These are phyloP conservation scores for Ceratorhiza oryzae-sativae DNA, from an alignment of 1,284 basidiomycete genomes.

Conservation along the genomic window DNA sequence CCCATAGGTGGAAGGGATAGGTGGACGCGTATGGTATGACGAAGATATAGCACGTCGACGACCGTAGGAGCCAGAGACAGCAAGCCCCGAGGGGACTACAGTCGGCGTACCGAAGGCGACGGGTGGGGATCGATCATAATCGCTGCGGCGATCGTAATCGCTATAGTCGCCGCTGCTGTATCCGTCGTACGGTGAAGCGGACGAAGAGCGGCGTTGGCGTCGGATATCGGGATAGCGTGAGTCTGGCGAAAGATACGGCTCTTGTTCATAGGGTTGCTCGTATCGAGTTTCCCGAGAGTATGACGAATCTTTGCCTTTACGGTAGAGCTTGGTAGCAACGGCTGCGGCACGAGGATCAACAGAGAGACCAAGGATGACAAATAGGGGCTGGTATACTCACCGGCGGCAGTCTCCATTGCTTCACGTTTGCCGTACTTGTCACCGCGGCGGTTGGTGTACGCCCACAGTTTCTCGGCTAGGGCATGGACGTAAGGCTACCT, in stretches of 20 bases:
- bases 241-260: slow-evolving; percentile 15
- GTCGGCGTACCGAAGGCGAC: slow-evolving; percentile 2
- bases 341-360: not conserved
- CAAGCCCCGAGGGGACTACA: not conserved
- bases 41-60: slow-evolving; percentile 19
- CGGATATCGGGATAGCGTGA: slow-evolving; percentile 6
- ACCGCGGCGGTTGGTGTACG: slow-evolving; percentile 54
- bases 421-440: slow-evolving; percentile 57
- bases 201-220: slow-evolving; percentile 5
- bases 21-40: slow-evolving; percentile 5
- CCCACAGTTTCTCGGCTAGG: slow-evolving; percentile 51
- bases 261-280: slow-evolving; percentile 22
- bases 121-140: not conserved
- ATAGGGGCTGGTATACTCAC: slow-evolving; percentile 7
- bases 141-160: not conserved
- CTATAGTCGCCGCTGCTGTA: not conserved
- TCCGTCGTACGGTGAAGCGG: slow-evolving; percentile 11
- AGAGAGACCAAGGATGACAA: slow-evolving; percentile 41
- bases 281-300: not conserved
- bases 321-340: slow-evolving; percentile 24
- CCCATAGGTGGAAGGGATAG: not conserved
- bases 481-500: not conserved
- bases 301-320: not conserved
- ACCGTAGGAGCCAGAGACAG: slow-evolving; percentile 2
- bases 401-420: slow-evolving; percentile 64